Base-by-base conservation (phyloP, 2,329 filamentous ascomycete species). In the Plectosphaerella plurivora region DNA sequence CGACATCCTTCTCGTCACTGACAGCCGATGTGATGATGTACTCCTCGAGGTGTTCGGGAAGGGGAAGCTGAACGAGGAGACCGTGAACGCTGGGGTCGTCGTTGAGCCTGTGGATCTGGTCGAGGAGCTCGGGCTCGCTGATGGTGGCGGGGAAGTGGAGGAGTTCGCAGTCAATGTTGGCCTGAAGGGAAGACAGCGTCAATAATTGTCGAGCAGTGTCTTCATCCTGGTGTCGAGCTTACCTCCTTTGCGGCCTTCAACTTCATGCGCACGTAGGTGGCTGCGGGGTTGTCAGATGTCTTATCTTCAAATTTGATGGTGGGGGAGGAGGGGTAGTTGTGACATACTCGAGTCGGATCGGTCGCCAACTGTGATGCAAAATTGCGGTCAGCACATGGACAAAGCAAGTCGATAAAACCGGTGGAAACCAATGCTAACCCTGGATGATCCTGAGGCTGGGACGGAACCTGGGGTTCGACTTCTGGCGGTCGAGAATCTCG, bases 201-300 rank as follows among this genome's bases (percentile, higher is more conserved):
- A 54, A 35, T 20, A 45, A 25, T 12, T 18, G 10, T 41, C 50
- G 11, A 48, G 42, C 47, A 14, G 47, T 25, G 8, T 22, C 12
- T 22, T 9, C 15, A 8, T n/a, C 49, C 22, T 22, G 47, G 9
- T 37, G 45, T 37, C 37, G 14, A 46, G 47, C 61, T 10, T 76
- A 91, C 89, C 81, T 97, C 94, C 69, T 89, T 79, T 53, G 94
- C 94, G 60, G 94, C 94, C 81, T 97, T 99, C 66, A 97, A 77
- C 78, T 99, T 99, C 94, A 99, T 99, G 74, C 92, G 92, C 73
- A 99, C 93, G 88, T 99, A 99, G 50, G 93, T 97, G 65, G 87
- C 89, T 93, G 64, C 53, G 55, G 57, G 53, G 53, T 54, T 57
- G 62, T 68, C 61, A 70, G 65, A 68, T 64, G 65, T 61, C 53